These are phyloP conservation scores for Rhynchospora tenuis DNA, from an alignment of 176 grass and related monocot species.

Conservation along the genomic window DNA sequence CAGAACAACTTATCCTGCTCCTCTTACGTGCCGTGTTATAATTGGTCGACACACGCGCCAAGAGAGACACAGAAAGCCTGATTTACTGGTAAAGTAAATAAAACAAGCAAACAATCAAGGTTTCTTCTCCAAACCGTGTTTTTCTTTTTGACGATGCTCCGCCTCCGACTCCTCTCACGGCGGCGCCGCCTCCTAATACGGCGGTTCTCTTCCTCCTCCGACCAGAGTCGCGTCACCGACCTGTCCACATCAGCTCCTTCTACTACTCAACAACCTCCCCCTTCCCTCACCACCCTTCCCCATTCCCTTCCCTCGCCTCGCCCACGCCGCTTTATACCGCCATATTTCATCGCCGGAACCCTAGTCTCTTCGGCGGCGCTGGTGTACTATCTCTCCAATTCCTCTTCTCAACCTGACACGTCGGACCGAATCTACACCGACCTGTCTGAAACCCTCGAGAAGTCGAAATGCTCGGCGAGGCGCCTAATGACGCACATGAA, in stretches of 20 bases:
- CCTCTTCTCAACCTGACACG: conserved; percentile 29
- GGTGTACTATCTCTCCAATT: conserved; percentile 7
- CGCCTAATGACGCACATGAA: conserved; percentile 65
- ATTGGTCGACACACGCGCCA: background rate
- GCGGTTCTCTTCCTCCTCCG: conserved; percentile 25
- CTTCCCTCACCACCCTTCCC: conserved; percentile 3
- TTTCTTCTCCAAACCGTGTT: background rate
- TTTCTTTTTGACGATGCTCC: conserved; percentile 26
- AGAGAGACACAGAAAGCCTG: background rate
- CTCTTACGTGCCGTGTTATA: background rate
- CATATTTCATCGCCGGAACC: conserved; percentile 27
- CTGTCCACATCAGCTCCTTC: background rate
- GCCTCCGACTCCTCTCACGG: conserved; percentile 26
- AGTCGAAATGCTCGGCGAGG: conserved; percentile 52
- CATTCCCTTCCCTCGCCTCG: background rate
- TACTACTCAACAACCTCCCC: background rate
- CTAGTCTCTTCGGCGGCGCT: conserved; percentile 25
- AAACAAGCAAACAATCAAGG: background rate
- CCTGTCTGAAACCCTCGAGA: conserved; percentile 63
- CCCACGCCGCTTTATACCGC: background rate
- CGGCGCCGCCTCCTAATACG: background rate
- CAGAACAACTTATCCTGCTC: background rate
- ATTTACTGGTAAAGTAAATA: background rate
- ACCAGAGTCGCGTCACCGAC: background rate
- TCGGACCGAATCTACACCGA: conserved; percentile 33